Conservation (phyloP, 257 asterid species). For the Vinca minor region DNA sequence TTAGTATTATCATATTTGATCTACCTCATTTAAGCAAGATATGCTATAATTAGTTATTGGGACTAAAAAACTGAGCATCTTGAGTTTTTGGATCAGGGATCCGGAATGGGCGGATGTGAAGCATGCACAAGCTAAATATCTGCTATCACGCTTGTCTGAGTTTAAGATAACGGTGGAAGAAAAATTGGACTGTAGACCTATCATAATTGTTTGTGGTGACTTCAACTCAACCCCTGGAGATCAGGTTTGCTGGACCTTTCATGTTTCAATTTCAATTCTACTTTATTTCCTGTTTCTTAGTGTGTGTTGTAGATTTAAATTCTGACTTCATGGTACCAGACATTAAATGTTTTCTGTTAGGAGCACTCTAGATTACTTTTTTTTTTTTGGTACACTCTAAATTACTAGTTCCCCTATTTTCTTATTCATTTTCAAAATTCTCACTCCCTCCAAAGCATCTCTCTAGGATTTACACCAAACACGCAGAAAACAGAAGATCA, state of each 20-base stretch:
- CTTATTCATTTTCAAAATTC: no score
- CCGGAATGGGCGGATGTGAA: constrained; percentile 87
- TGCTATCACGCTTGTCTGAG: constrained; percentile 61
- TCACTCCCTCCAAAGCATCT: no score
- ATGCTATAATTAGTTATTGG: background rate
- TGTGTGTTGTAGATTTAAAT: background rate
- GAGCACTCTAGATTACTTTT: no score
- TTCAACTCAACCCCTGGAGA: constrained; percentile 85
- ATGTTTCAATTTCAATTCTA: background rate
- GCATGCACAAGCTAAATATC: constrained; percentile 76
- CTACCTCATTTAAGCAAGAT: background rate
- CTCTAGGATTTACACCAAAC: no score
- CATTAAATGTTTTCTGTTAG: no score
- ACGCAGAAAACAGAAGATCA: no score
- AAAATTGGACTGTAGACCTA: constrained; percentile 54
- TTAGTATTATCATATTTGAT: background rate
- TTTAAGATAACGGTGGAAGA: constrained; percentile 49
- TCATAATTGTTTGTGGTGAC: constrained; percentile 68
- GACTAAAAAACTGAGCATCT: background rate
- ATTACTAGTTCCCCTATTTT: no score
- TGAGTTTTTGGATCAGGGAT: constrained; percentile 47
- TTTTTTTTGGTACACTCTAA: no score
- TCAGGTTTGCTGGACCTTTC: constrained; percentile 36
- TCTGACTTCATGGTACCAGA: background rate
- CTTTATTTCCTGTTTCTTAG: background rate